Evolutionary conservation across 306 rosid genomes (phyloP).

Genomic region (Hippophae gyantsensis): DNA sequence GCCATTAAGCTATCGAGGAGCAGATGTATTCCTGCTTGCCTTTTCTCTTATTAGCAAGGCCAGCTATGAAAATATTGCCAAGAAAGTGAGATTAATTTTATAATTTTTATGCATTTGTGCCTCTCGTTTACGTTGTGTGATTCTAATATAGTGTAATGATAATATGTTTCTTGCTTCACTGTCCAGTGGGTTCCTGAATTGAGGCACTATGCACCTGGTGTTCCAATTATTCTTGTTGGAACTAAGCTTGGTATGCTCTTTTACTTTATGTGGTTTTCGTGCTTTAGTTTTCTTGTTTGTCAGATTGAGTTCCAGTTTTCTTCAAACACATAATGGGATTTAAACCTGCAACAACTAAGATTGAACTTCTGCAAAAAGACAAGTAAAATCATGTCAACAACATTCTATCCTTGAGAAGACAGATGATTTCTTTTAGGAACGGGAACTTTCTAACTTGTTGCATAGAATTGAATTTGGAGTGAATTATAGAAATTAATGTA

Average conservation of each 20-base stretch:
- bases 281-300: neutral
- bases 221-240: slow-evolving; percentile 92
- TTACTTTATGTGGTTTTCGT: slow-evolving; percentile 13
- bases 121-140: neutral
- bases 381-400: no score
- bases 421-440: no score
- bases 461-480: no score
- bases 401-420: no score
- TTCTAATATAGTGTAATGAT: slow-evolving; percentile 2
- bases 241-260: slow-evolving; percentile 89
- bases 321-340: neutral
- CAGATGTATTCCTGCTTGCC: slow-evolving; percentile 90
- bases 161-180: neutral
- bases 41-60: slow-evolving; percentile 98
- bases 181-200: slow-evolving; percentile 89
- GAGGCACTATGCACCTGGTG: slow-evolving; percentile 98
- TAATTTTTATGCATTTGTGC: neutral
- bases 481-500: no score
- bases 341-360: no score
- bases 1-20: slow-evolving; percentile 96
- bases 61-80: slow-evolving; percentile 91
- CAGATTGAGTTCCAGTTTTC: neutral
- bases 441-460: no score
- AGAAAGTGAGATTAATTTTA: slow-evolving; percentile 49
- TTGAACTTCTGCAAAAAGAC: no score